Conservation (phyloP, 2,329 filamentous ascomycete genomes). For the Claviceps quebecensis region DNA sequence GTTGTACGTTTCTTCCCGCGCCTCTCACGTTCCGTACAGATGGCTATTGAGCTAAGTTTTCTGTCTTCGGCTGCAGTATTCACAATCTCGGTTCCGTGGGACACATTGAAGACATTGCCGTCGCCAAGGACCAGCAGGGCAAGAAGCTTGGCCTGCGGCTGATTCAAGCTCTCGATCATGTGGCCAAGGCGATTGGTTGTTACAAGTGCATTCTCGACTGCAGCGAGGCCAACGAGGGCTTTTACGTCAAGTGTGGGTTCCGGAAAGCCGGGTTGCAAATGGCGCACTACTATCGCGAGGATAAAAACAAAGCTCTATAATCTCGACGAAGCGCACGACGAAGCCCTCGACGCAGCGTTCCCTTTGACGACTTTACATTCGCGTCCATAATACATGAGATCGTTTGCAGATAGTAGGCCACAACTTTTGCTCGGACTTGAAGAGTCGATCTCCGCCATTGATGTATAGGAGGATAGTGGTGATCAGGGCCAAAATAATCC, state of each 20-base stretch:
- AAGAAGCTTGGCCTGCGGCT: conserved; percentile 90
- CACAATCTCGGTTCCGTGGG: conserved; percentile 72
- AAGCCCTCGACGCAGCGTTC: background rate
- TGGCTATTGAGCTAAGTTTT: conserved; percentile 5
- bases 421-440: background rate
- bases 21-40: background rate
- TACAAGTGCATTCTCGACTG: conserved; percentile 98
- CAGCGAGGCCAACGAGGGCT: conserved; percentile 89
- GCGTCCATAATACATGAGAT: background rate
- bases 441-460: too few species aligned
- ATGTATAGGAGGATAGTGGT: too few species aligned
- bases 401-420: background rate
- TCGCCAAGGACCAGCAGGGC: conserved; percentile 87
- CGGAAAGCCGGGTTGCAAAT: conserved; percentile 86
- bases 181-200: conserved; percentile 79
- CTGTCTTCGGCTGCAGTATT: conserved; percentile 37
- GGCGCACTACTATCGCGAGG: conserved; percentile 77
- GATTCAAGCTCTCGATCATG: conserved; percentile 83
- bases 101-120: conserved; percentile 96
- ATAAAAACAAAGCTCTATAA: conserved; percentile 31
- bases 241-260: conserved; percentile 97
- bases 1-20: conserved; percentile 45
- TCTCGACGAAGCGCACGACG: background rate
- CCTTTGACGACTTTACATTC: background rate
- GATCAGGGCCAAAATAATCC: too few species aligned